Evolutionary conservation across 2,329 filamentous ascomycete species (phyloP).

Genomic region (Zalaria sp.): DNA sequence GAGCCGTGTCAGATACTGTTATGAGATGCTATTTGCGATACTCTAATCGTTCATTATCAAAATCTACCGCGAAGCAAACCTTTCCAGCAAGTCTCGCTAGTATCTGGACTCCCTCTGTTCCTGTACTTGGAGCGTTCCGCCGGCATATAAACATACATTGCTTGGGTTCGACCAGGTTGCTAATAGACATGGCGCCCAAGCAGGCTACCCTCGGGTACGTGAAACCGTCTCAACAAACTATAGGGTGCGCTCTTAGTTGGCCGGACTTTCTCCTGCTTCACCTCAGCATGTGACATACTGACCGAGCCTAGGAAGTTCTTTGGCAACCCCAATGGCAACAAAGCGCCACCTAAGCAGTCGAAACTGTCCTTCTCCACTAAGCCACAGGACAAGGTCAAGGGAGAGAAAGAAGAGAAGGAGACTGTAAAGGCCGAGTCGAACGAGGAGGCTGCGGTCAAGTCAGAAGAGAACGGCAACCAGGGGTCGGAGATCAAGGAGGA

Average conservation of each 20-base stretch:
- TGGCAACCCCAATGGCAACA: slow-evolving; percentile 46
- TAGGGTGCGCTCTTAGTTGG: slow-evolving; percentile 44
- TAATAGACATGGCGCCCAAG: slow-evolving; percentile 37
- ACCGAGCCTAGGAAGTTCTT: slow-evolving; percentile 64
- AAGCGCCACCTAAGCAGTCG: slow-evolving; percentile 54
- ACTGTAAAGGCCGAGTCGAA: slow-evolving; percentile 2
- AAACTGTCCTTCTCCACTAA: slow-evolving; percentile 56
- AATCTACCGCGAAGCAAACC: background rate
- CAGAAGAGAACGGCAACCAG: slow-evolving; percentile 9
- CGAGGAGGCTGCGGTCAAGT: slow-evolving; percentile 9
- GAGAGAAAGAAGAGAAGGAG: slow-evolving; percentile 9
- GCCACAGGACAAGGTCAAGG: slow-evolving; percentile 7
- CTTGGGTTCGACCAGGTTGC: too few relatives aligned
- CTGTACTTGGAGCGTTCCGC: too few relatives aligned
- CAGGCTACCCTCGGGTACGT: slow-evolving; percentile 86
- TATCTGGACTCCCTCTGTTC: too few relatives aligned
- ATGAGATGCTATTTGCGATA: background rate
- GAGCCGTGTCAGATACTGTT: background rate
- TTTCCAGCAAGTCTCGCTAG: too few relatives aligned
- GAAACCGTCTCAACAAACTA: slow-evolving; percentile 55
- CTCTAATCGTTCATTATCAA: background rate
- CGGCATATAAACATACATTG: too few relatives aligned
- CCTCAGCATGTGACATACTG: slow-evolving; percentile 3
- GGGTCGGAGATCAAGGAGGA: slow-evolving; percentile 7
- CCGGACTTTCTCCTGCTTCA: background rate